Evolutionary conservation across 2,329 filamentous ascomycete species (phyloP).

Genomic region (Rhexocercosporidium sp.): DNA sequence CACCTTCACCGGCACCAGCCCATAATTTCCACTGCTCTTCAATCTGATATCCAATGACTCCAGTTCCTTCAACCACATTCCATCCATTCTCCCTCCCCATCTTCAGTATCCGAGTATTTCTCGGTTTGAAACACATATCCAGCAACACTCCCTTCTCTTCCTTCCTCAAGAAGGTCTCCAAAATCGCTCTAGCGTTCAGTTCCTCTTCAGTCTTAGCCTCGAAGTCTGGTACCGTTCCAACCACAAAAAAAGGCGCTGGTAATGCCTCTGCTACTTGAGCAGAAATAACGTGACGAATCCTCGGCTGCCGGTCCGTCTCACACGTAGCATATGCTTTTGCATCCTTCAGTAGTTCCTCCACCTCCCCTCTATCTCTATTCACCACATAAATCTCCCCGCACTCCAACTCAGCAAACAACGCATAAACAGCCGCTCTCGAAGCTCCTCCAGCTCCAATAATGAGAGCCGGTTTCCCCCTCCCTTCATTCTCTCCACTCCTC

Average conservation of each 20-base stretch:
- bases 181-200: conserved; percentile 53
- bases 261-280: conserved; percentile 53
- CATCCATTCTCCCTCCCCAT: conserved; percentile 62
- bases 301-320: neutral
- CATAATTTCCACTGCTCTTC: conserved; percentile 48
- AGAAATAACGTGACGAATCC: conserved; percentile 25
- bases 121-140: conserved; percentile 85
- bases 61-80: conserved; percentile 47
- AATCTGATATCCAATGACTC: conserved; percentile 49
- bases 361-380: conserved; percentile 71
- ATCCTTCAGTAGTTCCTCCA: conserved; percentile 70
- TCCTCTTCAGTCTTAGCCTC: conserved; percentile 69
- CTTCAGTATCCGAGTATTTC: conserved; percentile 67
- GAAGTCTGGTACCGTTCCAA: conserved; percentile 77
- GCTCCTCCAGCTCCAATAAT: conserved; percentile 72
- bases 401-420: conserved; percentile 71
- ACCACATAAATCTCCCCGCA: conserved; percentile 75
- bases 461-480: conserved; percentile 62
- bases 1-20: conserved; percentile 42
- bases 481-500: conserved; percentile 47
- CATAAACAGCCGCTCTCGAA: conserved; percentile 76
- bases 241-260: conserved; percentile 67
- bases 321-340: conserved; percentile 41
- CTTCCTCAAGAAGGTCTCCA: conserved; percentile 45
- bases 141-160: conserved; percentile 69